Evolutionary conservation across 2,329 filamentous ascomycete genomes (phyloP).

Genomic region (Pyrenochaeta sp.): DNA sequence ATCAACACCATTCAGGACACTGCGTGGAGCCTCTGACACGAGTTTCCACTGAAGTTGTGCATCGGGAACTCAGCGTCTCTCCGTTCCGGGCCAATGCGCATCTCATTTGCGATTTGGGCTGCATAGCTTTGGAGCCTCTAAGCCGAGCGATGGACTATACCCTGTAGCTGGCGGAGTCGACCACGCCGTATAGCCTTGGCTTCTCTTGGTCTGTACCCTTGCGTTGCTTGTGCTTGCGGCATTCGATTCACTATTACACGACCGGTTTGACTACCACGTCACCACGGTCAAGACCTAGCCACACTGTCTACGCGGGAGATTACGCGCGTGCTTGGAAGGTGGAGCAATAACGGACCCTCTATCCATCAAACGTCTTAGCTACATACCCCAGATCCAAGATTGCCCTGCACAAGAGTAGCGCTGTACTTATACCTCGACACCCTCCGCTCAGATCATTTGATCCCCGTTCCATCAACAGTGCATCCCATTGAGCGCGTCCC

Average conservation of each 20-base stretch:
- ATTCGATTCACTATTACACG: slow-evolving; percentile 40
- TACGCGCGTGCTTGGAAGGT: slow-evolving; percentile 40
- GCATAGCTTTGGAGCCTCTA: slow-evolving; percentile 30
- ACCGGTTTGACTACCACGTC: slow-evolving; percentile 47
- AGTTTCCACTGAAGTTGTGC: slow-evolving; percentile 26
- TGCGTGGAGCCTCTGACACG: slow-evolving; percentile 22
- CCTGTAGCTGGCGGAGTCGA: slow-evolving; percentile 40
- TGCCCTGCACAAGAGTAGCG: slow-evolving; percentile 18
- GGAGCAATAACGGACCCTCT: slow-evolving; percentile 25
- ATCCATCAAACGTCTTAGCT: slow-evolving; percentile 25
- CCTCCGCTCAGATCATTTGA: slow-evolving; percentile 14
- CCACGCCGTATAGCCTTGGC: slow-evolving; percentile 43
- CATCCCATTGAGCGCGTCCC: slow-evolving; percentile 24
- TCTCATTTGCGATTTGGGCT: slow-evolving; percentile 29
- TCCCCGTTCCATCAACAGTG: slow-evolving; percentile 15
- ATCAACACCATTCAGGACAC: slow-evolving; percentile 8
- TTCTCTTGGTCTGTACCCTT: slow-evolving; percentile 46
- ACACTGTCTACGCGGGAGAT: slow-evolving; percentile 27
- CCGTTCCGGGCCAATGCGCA: slow-evolving; percentile 23
- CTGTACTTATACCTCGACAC: slow-evolving; percentile 30
- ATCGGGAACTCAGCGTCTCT: slow-evolving; percentile 20
- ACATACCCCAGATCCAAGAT: slow-evolving; percentile 27
- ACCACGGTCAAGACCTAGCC: slow-evolving; percentile 36
- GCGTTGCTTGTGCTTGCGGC: slow-evolving; percentile 46
- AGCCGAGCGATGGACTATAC: slow-evolving; percentile 33